Conservation (phyloP, 306 rosid genomes). For the Medicago truncatula region MtrunA17r5.0-ANR NC_053042.1:47589001-47589500, state of each 20-base stretch:
- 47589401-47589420: too few species aligned
- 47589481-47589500: too few species aligned
- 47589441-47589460: too few species aligned
- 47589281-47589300: background rate
- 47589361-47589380: too few species aligned
- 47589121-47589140: background rate
- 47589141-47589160: background rate
- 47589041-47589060: background rate
- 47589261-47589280: background rate
- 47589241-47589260: background rate
- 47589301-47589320: background rate
- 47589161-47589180: background rate
- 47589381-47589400: too few species aligned
- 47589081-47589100: background rate
- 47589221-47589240: background rate
- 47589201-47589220: background rate
- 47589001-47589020: too few species aligned
- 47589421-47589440: too few species aligned
- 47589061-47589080: conserved; percentile 1
- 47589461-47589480: too few species aligned
- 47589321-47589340: background rate
- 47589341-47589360: background rate
- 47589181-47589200: background rate
- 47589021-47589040: background rate
- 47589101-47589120: background rate